Conservation (phyloP, 116 monocot genomes). For the Cymodocea nodosa region DNA sequence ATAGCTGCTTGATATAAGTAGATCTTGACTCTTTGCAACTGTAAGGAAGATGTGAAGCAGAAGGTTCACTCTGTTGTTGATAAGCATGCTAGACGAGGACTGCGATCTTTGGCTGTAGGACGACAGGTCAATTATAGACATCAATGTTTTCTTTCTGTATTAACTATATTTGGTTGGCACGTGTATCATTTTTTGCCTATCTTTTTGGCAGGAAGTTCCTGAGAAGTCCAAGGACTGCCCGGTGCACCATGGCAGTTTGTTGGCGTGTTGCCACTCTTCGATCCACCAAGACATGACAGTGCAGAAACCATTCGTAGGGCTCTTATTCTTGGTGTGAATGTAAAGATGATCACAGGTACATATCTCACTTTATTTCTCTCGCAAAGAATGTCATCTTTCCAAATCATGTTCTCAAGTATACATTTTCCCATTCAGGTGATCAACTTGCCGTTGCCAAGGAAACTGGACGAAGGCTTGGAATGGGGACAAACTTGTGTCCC, state of each 20-base stretch:
- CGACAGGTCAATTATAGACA: constrained; percentile 20
- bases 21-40: constrained; percentile 45
- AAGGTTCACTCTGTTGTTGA: constrained; percentile 59
- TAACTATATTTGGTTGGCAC: background rate
- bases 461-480: constrained; percentile 76
- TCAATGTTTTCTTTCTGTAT: background rate
- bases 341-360: constrained; percentile 26
- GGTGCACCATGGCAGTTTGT: constrained; percentile 72
- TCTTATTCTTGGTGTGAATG: constrained; percentile 16
- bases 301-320: constrained; percentile 8
- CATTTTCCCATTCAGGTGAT: constrained; percentile 44
- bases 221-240: constrained; percentile 48
- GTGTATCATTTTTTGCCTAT: background rate
- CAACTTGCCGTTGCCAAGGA: constrained; percentile 88
- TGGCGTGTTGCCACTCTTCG: constrained; percentile 58
- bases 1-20: too few species aligned
- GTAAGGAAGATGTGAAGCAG: constrained; percentile 48
- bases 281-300: constrained; percentile 37
- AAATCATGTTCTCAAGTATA: too few species aligned
- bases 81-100: constrained; percentile 67
- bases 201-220: constrained; percentile 27
- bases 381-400: background rate
- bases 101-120: constrained; percentile 57
- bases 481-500: constrained; percentile 38
- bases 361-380: background rate